A percentile compares a stretch with the other conserved stretches of the same genome.
These are phyloP conservation scores for Capsella bursapastoris DNA, from an alignment of 345 rosid species.

Conservation along the genomic window DNA sequence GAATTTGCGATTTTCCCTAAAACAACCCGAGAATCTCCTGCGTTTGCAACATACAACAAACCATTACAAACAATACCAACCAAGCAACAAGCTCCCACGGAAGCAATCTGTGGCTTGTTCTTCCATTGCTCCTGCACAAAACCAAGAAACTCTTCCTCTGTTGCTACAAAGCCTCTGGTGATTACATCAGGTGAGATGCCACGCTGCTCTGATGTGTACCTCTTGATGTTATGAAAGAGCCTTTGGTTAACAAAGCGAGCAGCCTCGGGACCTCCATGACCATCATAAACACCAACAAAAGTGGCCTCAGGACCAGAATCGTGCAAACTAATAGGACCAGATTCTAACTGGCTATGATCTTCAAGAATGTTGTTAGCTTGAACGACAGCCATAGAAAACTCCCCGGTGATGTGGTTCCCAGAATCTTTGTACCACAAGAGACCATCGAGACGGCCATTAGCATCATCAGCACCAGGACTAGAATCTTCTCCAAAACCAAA, in stretches of 20 bases:
- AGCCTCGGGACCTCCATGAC: conserved; percentile 99
- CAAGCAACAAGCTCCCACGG: conserved; percentile 93
- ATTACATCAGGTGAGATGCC: conserved; percentile 89
- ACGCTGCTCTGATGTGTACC: conserved; percentile 63
- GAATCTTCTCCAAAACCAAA: conserved; percentile 72
- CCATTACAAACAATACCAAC: conserved; percentile 88
- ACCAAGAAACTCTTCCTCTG: conserved; percentile 90
- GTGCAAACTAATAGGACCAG: conserved; percentile 83
- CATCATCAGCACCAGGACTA: conserved; percentile 54
- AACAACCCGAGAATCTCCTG: conserved; percentile 94
- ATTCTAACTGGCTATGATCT: conserved; percentile 89
- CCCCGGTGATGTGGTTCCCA: conserved; percentile 72
- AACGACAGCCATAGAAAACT: conserved; percentile 94
- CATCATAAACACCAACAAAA: conserved; percentile 97
- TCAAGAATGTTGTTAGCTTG: conserved; percentile 85
- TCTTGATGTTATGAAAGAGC: conserved; percentile 69
- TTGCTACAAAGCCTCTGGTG: conserved; percentile 77
- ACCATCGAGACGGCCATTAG: conserved; percentile 67
- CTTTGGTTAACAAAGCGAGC: conserved; percentile 78
- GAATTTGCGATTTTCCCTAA: conserved; percentile 65
- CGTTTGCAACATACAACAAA: conserved; percentile 80
- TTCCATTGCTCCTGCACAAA: conserved; percentile 75
- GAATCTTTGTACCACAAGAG: conserved; percentile 88
- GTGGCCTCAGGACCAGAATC: conserved; percentile 89
- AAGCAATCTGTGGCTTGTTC: conserved; percentile 80